Evolutionary conservation across 305 asterid genomes (phyloP).

Genomic region (Fraxinus xanthoxyloides): DNA sequence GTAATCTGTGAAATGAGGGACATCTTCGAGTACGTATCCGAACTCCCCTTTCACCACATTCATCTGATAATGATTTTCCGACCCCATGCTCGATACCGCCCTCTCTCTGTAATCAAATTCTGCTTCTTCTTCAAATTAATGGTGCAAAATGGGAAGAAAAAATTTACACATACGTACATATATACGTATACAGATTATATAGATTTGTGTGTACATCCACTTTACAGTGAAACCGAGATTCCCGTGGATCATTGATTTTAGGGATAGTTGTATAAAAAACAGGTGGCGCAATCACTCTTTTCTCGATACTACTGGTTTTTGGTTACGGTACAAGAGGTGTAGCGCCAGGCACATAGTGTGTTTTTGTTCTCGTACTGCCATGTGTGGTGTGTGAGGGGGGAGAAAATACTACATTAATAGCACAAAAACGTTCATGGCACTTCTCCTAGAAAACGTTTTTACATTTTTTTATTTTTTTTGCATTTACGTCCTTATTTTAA

Average conservation of each 20-base stretch:
- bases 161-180: background rate
- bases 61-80: constrained; percentile 47
- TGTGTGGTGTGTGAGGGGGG: too few relatives aligned
- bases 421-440: too few relatives aligned
- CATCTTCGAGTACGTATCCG: constrained; percentile 81
- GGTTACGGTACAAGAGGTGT: constrained; percentile 24
- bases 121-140: constrained; percentile 9
- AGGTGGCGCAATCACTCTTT: constrained; percentile 26
- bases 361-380: too few relatives aligned
- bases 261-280: constrained; percentile 22
- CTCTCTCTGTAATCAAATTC: constrained; percentile 26
- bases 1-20: constrained; percentile 81
- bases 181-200: background rate
- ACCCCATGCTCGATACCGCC: constrained; percentile 23
- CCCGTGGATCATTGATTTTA: constrained; percentile 13
- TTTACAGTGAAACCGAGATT: background rate
- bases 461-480: too few relatives aligned
- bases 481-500: too few relatives aligned
- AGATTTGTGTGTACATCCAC: background rate
- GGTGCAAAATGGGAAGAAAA: background rate
- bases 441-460: too few relatives aligned
- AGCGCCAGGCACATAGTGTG: constrained; percentile 12
- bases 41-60: constrained; percentile 60
- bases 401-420: too few relatives aligned
- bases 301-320: constrained; percentile 26